A percentile compares a stretch with the other conserved stretches of the same genome.
Conservation (phyloP, 495 filamentous ascomycete species). For the Trichoderma asperelloides region DNA sequence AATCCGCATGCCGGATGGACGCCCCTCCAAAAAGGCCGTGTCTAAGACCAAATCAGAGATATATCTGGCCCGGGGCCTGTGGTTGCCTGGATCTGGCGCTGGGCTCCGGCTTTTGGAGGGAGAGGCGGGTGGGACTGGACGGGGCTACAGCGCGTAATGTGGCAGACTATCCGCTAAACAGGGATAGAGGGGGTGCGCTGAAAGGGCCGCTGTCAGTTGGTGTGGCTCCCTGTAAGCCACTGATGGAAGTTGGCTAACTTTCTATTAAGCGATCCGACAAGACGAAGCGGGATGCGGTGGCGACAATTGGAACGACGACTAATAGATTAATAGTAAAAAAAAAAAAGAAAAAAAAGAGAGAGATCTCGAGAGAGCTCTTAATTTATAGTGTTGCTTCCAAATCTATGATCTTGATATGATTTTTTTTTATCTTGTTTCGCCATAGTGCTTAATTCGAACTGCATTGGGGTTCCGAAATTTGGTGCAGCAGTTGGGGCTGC, state of each 20-base stretch:
- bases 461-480: too few relatives aligned
- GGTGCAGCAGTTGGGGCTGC: background rate
- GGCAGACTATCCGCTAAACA: background rate
- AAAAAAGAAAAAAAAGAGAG: too few relatives aligned
- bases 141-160: background rate
- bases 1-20: constrained; percentile 1
- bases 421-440: too few relatives aligned
- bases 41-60: background rate
- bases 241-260: background rate
- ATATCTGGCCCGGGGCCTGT: background rate
- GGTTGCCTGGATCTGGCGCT: constrained; percentile 4
- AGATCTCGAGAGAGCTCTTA: too few relatives aligned
- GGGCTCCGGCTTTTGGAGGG: background rate
- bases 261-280: too few relatives aligned
- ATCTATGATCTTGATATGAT: too few relatives aligned
- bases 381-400: too few relatives aligned
- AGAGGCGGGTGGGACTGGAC: background rate
- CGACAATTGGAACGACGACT: too few relatives aligned
- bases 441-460: too few relatives aligned
- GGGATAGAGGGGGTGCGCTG: background rate
- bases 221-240: constrained; percentile 3
- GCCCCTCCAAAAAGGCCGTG: background rate
- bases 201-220: background rate
- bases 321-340: too few relatives aligned
- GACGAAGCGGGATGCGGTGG: too few relatives aligned